phyloP scores from a whole-genome alignment of 371 early-diverging fungal genomes.

The Globomyces sp. region DNA sequence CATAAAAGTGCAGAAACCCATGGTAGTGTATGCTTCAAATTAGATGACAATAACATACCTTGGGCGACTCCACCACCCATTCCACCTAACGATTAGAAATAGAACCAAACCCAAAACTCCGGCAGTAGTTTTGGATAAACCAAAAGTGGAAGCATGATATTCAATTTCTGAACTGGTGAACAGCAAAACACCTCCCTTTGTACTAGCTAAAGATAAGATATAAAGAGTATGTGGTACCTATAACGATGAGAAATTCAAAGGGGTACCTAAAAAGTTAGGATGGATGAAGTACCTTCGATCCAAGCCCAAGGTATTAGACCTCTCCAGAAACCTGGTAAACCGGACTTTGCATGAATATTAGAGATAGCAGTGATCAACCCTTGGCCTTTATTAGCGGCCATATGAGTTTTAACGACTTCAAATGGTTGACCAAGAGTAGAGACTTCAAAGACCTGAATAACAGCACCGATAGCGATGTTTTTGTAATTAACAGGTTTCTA shows the following conservation, averaged over 20 bases:
- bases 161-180: slow-evolving; percentile 94
- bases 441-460: slow-evolving; percentile 41
- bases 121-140: slow-evolving; percentile 79
- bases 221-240: neutral
- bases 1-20: slow-evolving; percentile 99
- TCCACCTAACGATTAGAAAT: slow-evolving; percentile 79
- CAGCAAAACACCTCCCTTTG: slow-evolving; percentile 94
- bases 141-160: slow-evolving; percentile 64
- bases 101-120: slow-evolving; percentile 48
- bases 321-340: slow-evolving; percentile 24
- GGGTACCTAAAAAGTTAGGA: neutral
- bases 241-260: neutral
- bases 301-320: slow-evolving; percentile 23
- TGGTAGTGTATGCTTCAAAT: slow-evolving; percentile 89
- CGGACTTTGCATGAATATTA: slow-evolving; percentile 7
- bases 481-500: slow-evolving; percentile 39
- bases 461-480: slow-evolving; percentile 49
- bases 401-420: slow-evolving; percentile 34
- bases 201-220: slow-evolving; percentile 61
- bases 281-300: neutral
- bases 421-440: slow-evolving; percentile 39
- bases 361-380: slow-evolving; percentile 16
- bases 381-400: slow-evolving; percentile 24
- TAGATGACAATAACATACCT: slow-evolving; percentile 17
- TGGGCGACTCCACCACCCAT: slow-evolving; percentile 64